A percentile compares a stretch with the other conserved stretches of the same genome.
phyloP scores from a whole-genome alignment of 441 rosid species.

The Viola pubescens region DNA sequence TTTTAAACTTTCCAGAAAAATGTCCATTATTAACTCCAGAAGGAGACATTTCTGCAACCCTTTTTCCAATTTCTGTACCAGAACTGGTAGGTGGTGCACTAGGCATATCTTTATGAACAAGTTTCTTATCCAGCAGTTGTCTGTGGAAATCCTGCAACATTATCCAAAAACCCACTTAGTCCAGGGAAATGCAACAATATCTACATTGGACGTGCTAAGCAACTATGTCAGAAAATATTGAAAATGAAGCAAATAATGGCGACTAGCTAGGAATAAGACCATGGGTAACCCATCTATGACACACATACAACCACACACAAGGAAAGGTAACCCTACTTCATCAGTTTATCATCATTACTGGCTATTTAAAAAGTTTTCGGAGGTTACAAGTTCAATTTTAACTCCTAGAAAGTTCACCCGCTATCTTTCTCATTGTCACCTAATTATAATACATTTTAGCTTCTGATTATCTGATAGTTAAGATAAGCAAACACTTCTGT shows the following conservation, averaged over 20 bases:
- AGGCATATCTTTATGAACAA: slow-evolving; percentile 26
- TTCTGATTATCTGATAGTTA: not conserved
- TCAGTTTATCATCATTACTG: not conserved
- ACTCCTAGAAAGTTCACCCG: not conserved
- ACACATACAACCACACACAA: slow-evolving; percentile 3
- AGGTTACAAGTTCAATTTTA: not conserved
- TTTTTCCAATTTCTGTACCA: slow-evolving; percentile 18
- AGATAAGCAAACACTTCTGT: not conserved
- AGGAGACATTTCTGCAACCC: slow-evolving; percentile 16
- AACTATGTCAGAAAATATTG: not conserved
- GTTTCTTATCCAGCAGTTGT: slow-evolving; percentile 28
- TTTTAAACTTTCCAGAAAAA: slow-evolving; percentile 8
- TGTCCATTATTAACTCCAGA: slow-evolving; percentile 16
- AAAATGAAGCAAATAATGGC: not conserved
- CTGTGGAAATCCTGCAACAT: slow-evolving; percentile 35
- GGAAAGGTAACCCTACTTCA: not conserved
- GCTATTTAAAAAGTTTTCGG: not conserved
- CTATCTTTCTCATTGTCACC: not conserved
- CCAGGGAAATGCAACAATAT: too few species aligned
- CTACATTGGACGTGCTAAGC: not conserved
- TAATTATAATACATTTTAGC: not conserved
- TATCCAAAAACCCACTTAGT: slow-evolving; percentile 1
- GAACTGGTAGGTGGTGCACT: slow-evolving; percentile 47
- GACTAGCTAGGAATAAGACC: not conserved
- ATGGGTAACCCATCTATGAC: not conserved